phyloP scores from a whole-genome alignment of 805 yeast species.

The Lachancea nothofagi region DNA sequence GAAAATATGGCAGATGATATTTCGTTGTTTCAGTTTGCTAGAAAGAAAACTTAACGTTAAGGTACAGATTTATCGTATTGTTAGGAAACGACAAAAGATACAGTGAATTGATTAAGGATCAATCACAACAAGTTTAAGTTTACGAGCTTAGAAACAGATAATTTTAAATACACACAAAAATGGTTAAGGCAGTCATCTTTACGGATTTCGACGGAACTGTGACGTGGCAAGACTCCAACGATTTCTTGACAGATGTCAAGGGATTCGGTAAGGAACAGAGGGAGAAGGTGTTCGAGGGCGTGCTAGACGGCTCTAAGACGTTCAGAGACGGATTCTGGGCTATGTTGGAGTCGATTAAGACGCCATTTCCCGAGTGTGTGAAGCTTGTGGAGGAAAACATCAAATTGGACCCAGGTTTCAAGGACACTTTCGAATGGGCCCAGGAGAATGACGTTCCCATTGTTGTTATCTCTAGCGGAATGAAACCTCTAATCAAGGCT shows the following conservation, averaged over 20 bases:
- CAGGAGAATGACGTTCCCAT: constrained; percentile 67
- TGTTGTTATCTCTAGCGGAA: constrained; percentile 85
- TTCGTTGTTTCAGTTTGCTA: too few relatives aligned
- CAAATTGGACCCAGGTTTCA: constrained; percentile 86
- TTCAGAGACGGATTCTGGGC: constrained; percentile 78
- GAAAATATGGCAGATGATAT: too few relatives aligned
- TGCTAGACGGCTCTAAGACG: constrained; percentile 58
- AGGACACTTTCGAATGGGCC: constrained; percentile 75
- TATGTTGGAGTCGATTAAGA: constrained; percentile 75
- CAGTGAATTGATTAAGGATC: too few relatives aligned
- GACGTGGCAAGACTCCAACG: constrained; percentile 92
- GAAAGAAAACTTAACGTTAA: too few relatives aligned
- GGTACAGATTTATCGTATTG: too few relatives aligned
- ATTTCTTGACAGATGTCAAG: constrained; percentile 76
- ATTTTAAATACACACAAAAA: constrained; percentile 7
- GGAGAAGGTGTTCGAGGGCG: constrained; percentile 59
- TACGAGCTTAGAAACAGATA: too few relatives aligned
- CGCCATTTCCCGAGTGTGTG: constrained; percentile 79
- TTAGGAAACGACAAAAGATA: too few relatives aligned
- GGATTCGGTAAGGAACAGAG: constrained; percentile 80
- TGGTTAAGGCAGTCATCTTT: constrained; percentile 72
- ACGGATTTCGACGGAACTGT: constrained; percentile 99
- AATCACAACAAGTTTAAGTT: too few relatives aligned
- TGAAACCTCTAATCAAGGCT: constrained; percentile 85
- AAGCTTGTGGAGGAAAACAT: constrained; percentile 60